phyloP scores from a whole-genome alignment of 148 eudicot genomes.

The Talinum fruticosum region DNA sequence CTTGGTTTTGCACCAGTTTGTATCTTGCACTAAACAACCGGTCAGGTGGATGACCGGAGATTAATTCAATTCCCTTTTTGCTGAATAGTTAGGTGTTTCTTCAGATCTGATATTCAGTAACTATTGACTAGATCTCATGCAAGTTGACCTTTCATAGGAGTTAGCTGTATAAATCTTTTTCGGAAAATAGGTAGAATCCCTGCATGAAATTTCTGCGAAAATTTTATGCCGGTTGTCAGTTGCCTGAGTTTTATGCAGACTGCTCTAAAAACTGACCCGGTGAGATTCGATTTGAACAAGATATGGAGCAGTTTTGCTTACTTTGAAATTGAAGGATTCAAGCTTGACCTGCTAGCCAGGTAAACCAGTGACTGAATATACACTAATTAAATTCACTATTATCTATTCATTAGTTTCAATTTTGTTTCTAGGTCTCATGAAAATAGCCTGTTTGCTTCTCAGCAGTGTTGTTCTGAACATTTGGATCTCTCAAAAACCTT shows the following conservation, averaged over 20 bases:
- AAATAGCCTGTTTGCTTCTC: not conserved
- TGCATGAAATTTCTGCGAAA: not conserved
- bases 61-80: not conserved
- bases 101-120: not conserved
- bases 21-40: not conserved
- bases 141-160: not conserved
- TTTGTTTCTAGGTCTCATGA: not conserved
- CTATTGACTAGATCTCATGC: not conserved
- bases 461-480: not conserved
- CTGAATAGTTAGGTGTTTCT: not conserved
- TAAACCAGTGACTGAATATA: not conserved
- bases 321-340: not conserved
- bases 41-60: not conserved
- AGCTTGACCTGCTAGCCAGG: not conserved
- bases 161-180: not conserved
- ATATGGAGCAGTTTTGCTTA: not conserved
- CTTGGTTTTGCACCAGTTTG: not conserved
- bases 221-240: too few species aligned
- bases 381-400: not conserved
- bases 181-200: not conserved
- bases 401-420: not conserved
- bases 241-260: not conserved
- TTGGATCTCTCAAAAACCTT: not conserved
- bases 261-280: not conserved
- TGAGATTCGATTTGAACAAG: not conserved